Evolutionary conservation across 2,329 filamentous ascomycete genomes (phyloP).

Genomic region (Colletotrichum horii): DNA sequence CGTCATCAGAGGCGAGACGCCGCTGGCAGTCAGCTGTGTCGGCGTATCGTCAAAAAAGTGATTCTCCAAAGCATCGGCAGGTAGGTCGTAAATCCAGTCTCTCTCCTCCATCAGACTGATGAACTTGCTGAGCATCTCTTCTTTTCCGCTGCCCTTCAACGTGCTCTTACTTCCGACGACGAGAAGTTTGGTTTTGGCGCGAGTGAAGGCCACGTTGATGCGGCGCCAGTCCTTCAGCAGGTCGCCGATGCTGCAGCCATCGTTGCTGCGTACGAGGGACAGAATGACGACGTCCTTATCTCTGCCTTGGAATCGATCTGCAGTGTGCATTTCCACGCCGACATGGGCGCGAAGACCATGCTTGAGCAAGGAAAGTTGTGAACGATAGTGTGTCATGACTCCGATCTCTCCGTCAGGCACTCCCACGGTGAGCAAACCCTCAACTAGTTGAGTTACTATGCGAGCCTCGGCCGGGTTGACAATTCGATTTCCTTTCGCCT

Average conservation of each 20-base stretch:
- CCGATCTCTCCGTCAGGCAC: conserved; percentile 80
- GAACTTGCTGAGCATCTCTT: conserved; percentile 80
- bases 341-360: conserved; percentile 66
- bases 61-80: conserved; percentile 63
- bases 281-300: conserved; percentile 94
- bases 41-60: conserved; percentile 70
- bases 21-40: conserved; percentile 51
- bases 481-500: conserved; percentile 81
- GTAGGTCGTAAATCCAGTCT: conserved; percentile 82
- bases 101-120: conserved; percentile 77
- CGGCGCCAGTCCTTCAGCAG: conserved; percentile 88
- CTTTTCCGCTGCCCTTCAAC: conserved; percentile 72
- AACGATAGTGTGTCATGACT: conserved; percentile 96
- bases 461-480: conserved; percentile 85
- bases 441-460: conserved; percentile 80
- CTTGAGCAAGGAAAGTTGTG: conserved; percentile 84
- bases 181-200: conserved; percentile 89
- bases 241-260: conserved; percentile 83
- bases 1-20: conserved; percentile 4
- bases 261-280: conserved; percentile 86
- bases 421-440: conserved; percentile 77
- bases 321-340: conserved; percentile 91
- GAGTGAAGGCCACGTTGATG: conserved; percentile 94
- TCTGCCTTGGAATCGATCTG: conserved; percentile 94
- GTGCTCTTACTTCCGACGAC: conserved; percentile 85